Base-by-base conservation (phyloP, 2,329 filamentous ascomycete genomes). In the Graphilbum sp. region DNA sequence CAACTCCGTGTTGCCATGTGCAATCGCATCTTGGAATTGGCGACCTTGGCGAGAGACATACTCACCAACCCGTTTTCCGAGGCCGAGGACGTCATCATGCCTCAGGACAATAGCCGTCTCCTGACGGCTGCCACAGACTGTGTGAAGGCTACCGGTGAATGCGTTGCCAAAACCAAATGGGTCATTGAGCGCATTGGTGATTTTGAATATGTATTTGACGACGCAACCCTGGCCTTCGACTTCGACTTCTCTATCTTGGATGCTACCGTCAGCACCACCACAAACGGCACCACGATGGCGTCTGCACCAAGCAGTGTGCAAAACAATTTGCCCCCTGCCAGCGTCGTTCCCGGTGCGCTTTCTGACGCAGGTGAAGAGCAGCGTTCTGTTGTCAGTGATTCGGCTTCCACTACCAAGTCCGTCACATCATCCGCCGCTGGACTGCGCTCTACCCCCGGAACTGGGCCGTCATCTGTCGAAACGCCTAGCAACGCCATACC, bases 181-280 rank as follows among this genome's bases (percentile, higher is more conserved):
- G 75, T 92, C 33, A 79, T 98, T 41, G 86, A 94, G 57, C 72
- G 80, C 43, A 85, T 90, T 45, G 86, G 87, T 17, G 87, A 94
- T 55, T 93, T 94, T 46, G 86, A 94, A 55, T 75, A 87, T 47
- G 84, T 93, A 53, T 66, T 82, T 39, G 74, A 80, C 46, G 52
- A 61, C 29, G 60, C 59, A 16, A 56, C 52, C 45, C 57, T 40
- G 24, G 51, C 64, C 23, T 57, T 81, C 20, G 69, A 66, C 8
- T 65, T 78, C 37, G 69, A 75, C 44, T 53, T 75, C 21, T 69
- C 74, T 42, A 55, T 66, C n/a, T 56, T 74, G 34, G 62, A 71
- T n/a, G 15, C 27, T n/a, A 29, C 27, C 27, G 27, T n/a, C n/a
- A n/a, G n/a, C n/a, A n/a, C n/a, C n/a, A n/a, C n/a, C n/a, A n/a